Conservation (phyloP, 1,139 yeast species). For the Protomyces pachydermus region DNA sequence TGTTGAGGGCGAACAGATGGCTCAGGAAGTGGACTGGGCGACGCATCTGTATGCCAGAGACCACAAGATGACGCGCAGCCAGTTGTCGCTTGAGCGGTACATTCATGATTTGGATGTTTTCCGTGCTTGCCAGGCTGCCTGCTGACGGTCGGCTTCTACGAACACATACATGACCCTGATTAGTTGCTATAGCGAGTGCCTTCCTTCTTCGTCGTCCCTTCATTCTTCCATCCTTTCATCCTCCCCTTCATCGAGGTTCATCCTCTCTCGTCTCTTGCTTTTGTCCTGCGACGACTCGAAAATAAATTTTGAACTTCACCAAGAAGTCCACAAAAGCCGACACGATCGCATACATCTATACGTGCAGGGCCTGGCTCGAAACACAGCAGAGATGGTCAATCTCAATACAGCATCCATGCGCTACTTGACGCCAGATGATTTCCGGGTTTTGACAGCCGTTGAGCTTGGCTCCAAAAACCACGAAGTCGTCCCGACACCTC, state of each 20-base stretch:
- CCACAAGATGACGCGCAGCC: not conserved
- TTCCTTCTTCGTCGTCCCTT: not conserved
- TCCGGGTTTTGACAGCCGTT: conserved; percentile 79
- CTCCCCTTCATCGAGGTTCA: not conserved
- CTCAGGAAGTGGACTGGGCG: not conserved
- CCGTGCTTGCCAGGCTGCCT: not conserved
- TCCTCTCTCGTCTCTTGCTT: not conserved
- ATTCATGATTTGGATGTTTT: not conserved
- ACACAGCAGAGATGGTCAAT: conserved; percentile 42
- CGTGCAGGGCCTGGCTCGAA: not conserved
- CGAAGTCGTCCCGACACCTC: conserved; percentile 84
- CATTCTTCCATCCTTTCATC: not conserved
- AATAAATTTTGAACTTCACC: not conserved
- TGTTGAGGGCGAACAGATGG: not conserved
- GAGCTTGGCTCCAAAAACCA: conserved; percentile 90
- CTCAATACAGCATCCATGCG: conserved; percentile 90
- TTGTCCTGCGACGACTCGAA: not conserved
- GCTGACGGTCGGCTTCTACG: not conserved
- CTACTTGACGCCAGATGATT: conserved; percentile 84
- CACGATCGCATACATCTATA: not conserved
- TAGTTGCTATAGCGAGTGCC: not conserved
- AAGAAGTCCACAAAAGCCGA: not conserved
- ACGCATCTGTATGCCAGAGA: not conserved
- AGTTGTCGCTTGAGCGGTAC: not conserved
- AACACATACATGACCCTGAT: not conserved